Evolutionary conservation across 2,329 filamentous ascomycete genomes (phyloP).

Genomic region (Ophiocordyceps camponoti-saundersi): DNA sequence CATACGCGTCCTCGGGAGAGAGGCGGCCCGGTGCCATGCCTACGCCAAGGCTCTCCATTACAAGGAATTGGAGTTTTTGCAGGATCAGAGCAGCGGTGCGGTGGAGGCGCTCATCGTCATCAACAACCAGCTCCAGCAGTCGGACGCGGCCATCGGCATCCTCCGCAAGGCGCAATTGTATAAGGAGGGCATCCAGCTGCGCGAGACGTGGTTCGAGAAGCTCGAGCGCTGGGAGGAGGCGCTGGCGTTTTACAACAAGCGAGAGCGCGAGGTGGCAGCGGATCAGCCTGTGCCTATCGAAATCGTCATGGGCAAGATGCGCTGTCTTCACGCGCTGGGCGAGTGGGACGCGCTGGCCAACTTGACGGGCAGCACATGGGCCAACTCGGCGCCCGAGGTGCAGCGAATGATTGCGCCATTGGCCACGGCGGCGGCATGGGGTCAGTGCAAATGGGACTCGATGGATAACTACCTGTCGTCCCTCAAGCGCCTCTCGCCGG

Average conservation of each 20-base stretch:
- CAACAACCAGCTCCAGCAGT: slow-evolving; percentile 98
- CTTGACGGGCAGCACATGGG: slow-evolving; percentile 85
- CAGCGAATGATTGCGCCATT: slow-evolving; percentile 83
- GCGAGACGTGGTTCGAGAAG: slow-evolving; percentile 99
- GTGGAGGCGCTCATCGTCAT: slow-evolving; percentile 97
- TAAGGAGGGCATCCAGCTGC: slow-evolving; percentile 78
- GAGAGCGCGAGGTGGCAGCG: slow-evolving; percentile 51
- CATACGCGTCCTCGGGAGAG: slow-evolving; percentile 82
- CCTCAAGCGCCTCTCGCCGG: slow-evolving; percentile 85
- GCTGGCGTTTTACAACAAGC: slow-evolving; percentile 75
- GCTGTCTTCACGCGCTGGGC: slow-evolving; percentile 87
- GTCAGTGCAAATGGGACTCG: slow-evolving; percentile 86
- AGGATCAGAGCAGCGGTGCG: slow-evolving; percentile 87
- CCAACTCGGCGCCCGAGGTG: slow-evolving; percentile 72
- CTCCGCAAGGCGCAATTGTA: slow-evolving; percentile 90
- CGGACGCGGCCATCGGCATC: slow-evolving; percentile 95
- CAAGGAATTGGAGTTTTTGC: slow-evolving; percentile 95
- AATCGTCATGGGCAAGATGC: slow-evolving; percentile 98
- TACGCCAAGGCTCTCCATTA: slow-evolving; percentile 98
- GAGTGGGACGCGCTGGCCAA: slow-evolving; percentile 92
- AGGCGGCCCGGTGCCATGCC: slow-evolving; percentile 91
- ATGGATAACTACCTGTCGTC: slow-evolving; percentile 96
- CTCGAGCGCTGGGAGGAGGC: slow-evolving; percentile 97
- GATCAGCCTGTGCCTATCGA: slow-evolving; percentile 56
- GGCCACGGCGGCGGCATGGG: slow-evolving; percentile 92